Evolutionary conservation across 768 basidiomycete genomes (phyloP).

Genomic region (Cystobasidium tubakii): DNA sequence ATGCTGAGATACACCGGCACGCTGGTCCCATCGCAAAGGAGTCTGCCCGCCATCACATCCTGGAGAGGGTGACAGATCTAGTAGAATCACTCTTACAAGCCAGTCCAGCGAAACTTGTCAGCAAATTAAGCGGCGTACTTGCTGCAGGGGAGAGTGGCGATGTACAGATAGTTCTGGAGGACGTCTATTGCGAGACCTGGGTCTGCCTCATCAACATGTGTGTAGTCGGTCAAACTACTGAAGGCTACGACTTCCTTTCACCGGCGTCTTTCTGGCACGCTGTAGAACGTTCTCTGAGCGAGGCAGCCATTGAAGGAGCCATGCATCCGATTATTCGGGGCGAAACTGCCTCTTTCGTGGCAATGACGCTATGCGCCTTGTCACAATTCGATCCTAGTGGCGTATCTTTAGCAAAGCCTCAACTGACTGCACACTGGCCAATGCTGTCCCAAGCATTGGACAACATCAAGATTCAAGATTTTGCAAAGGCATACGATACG

Average conservation of each 20-base stretch:
- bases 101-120: constrained; percentile 56
- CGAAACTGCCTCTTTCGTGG: constrained; percentile 66
- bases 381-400: constrained; percentile 70
- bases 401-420: constrained; percentile 50
- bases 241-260: background rate
- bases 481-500: constrained; percentile 53
- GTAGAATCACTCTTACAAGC: constrained; percentile 56
- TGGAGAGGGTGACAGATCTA: constrained; percentile 49
- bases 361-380: constrained; percentile 65
- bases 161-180: constrained; percentile 46
- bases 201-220: constrained; percentile 63
- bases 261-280: constrained; percentile 38
- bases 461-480: constrained; percentile 55
- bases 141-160: constrained; percentile 50
- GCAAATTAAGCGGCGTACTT: constrained; percentile 50
- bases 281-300: constrained; percentile 41
- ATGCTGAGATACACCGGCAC: constrained; percentile 31
- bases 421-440: constrained; percentile 62
- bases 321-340: constrained; percentile 45
- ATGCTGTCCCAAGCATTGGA: constrained; percentile 59
- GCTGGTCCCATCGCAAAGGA: background rate
- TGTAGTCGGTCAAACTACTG: constrained; percentile 31
- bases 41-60: background rate
- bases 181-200: constrained; percentile 65
- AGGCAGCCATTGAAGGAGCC: constrained; percentile 21